Evolutionary conservation across 2,329 filamentous ascomycete species (phyloP).

Genomic region (Diplodia sapinea): DNA sequence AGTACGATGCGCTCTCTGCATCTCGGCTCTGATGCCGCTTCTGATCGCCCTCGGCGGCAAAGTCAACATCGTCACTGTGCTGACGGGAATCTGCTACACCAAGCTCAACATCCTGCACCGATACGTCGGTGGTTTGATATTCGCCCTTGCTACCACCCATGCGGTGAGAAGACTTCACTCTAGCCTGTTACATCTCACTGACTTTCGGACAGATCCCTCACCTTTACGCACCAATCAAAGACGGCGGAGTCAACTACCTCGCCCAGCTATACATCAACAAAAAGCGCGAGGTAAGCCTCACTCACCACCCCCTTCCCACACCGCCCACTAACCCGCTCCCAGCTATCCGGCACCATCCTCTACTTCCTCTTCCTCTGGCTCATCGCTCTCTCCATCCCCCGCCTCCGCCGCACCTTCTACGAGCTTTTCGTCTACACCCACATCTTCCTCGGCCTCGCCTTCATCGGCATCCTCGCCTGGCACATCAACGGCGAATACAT

Average conservation of each 20-base stretch:
- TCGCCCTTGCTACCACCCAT: conserved; percentile 38
- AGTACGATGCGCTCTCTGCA: conserved; percentile 39
- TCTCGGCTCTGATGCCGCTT: conserved; percentile 39
- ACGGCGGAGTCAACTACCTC: conserved; percentile 36
- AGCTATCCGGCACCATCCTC: conserved; percentile 36
- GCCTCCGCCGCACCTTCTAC: conserved; percentile 36
- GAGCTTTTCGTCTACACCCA: conserved; percentile 39
- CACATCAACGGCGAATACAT: conserved; percentile 38
- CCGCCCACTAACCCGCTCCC: not conserved
- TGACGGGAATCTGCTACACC: conserved; percentile 42
- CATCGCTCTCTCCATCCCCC: conserved; percentile 39
- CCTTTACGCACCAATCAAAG: conserved; percentile 36
- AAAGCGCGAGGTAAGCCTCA: conserved; percentile 33
- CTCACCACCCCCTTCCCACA: too few species aligned
- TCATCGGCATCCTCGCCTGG: conserved; percentile 40
- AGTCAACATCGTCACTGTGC: conserved; percentile 40
- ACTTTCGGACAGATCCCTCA: conserved; percentile 34
- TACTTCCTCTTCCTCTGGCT: conserved; percentile 37
- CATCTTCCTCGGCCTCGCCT: conserved; percentile 36
- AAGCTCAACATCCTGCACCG: conserved; percentile 42
- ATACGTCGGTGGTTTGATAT: conserved; percentile 35
- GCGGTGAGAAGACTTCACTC: conserved; percentile 32
- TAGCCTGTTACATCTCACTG: not conserved
- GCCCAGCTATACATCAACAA: conserved; percentile 33
- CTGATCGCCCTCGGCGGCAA: conserved; percentile 41